Evolutionary conservation across 2,329 filamentous ascomycete species (phyloP).

Genomic region (Trichoderma guizhouense): DNA sequence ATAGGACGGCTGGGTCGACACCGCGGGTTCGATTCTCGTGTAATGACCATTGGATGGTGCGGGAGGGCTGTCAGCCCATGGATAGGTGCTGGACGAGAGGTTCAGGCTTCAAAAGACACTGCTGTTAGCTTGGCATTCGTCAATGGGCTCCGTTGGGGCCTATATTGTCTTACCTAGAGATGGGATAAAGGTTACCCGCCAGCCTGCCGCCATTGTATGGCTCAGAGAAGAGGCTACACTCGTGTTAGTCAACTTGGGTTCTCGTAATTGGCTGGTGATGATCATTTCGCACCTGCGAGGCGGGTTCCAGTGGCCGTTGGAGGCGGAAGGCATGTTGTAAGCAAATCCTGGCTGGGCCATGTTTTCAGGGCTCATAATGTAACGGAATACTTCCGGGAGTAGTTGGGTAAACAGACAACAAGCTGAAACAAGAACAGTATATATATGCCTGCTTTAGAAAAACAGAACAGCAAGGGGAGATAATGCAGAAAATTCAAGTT

Average conservation of each 20-base stretch:
- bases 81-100: constrained; percentile 38
- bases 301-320: constrained; percentile 49
- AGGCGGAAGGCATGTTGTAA: constrained; percentile 45
- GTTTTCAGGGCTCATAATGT: constrained; percentile 38
- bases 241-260: constrained; percentile 13
- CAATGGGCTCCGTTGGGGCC: not conserved
- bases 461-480: not conserved
- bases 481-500: not conserved
- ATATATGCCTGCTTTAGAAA: not conserved
- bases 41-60: constrained; percentile 33
- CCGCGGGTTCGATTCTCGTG: constrained; percentile 40
- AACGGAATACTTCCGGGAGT: not conserved
- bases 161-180: constrained; percentile 37
- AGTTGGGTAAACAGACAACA: not conserved
- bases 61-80: constrained; percentile 24
- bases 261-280: not conserved
- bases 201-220: constrained; percentile 32
- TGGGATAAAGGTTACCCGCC: constrained; percentile 37
- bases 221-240: constrained; percentile 31
- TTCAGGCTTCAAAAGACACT: constrained; percentile 39
- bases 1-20: constrained; percentile 40
- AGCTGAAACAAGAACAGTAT: not conserved
- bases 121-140: constrained; percentile 31
- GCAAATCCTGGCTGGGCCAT: constrained; percentile 48
- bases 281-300: constrained; percentile 49